phyloP scores from a whole-genome alignment of 176 grass and related monocot genomes.

The Musa acuminata region DNA sequence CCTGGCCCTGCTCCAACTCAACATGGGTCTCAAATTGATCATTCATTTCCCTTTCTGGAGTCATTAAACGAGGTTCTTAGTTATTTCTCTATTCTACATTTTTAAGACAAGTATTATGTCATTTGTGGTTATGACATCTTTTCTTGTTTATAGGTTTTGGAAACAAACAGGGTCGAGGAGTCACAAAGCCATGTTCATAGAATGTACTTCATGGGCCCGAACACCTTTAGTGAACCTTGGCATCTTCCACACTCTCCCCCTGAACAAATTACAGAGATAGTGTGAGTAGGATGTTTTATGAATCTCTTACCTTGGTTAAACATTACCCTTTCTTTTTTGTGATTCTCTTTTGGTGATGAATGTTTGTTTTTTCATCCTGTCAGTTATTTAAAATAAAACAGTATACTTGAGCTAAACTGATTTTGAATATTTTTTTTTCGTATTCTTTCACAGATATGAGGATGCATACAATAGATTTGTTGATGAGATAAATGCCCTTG shows the following conservation, averaged over 20 bases:
- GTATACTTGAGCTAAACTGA: constrained; percentile 1
- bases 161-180: constrained; percentile 98
- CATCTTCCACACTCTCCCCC: constrained; percentile 83
- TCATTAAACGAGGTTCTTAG: constrained; percentile 85
- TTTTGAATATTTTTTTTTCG: constrained; percentile 10
- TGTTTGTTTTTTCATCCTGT: background rate
- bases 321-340: background rate
- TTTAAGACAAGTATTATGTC: constrained; percentile 2
- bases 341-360: too few species aligned
- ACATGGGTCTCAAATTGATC: constrained; percentile 93
- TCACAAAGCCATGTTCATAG: constrained; percentile 92
- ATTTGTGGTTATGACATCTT: constrained; percentile 21
- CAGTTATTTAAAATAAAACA: constrained; percentile 1
- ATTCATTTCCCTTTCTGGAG: constrained; percentile 99
- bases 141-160: constrained; percentile 54
- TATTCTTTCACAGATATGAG: constrained; percentile 44
- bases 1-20: constrained; percentile 95
- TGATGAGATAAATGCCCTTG: constrained; percentile 90
- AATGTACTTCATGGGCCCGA: constrained; percentile 98
- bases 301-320: too few species aligned
- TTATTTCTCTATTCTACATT: constrained; percentile 3
- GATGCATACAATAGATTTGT: constrained; percentile 92
- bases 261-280: constrained; percentile 91
- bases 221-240: constrained; percentile 97
- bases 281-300: constrained; percentile 46